Conservation (phyloP, 1,139 yeast species). For the Sugiyamaella paludigena region DNA sequence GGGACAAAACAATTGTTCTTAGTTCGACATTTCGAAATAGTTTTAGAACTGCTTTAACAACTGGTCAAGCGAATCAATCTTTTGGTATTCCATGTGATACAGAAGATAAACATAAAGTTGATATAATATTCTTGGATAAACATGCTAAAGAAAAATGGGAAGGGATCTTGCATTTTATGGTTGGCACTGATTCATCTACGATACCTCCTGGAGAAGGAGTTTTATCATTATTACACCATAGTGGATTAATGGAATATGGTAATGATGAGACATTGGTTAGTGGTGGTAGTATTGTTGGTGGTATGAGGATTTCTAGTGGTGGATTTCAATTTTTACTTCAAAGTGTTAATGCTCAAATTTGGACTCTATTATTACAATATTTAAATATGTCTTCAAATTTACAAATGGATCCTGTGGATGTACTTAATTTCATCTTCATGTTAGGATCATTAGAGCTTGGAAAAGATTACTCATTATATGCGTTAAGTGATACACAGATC, state of each 20-base stretch:
- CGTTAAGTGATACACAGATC: conserved; percentile 75
- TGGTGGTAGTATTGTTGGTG: conserved; percentile 37
- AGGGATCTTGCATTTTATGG: conserved; percentile 93
- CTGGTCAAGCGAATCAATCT: conserved; percentile 54
- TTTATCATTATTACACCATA: conserved; percentile 48
- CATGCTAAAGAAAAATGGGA: conserved; percentile 94
- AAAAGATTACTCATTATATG: conserved; percentile 70
- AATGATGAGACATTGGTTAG: conserved; percentile 16
- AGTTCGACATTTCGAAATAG: conserved; percentile 73
- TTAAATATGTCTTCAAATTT: conserved; percentile 78
- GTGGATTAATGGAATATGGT: conserved; percentile 75
- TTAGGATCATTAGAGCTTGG: conserved; percentile 91
- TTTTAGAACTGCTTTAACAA: conserved; percentile 81
- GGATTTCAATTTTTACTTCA: conserved; percentile 94
- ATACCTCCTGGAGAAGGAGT: conserved; percentile 51
- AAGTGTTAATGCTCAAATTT: conserved; percentile 89
- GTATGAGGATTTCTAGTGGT: conserved; percentile 73
- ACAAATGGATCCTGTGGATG: conserved; percentile 95
- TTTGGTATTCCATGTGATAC: conserved; percentile 56
- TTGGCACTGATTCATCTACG: conserved; percentile 60
- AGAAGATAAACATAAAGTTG: conserved; percentile 53
- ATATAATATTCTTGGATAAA: conserved; percentile 62
- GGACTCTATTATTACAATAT: conserved; percentile 89
- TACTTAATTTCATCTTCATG: conserved; percentile 86
- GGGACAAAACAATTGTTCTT: conserved; percentile 55